Base-by-base conservation (phyloP, 2,329 filamentous ascomycete species). In the Colletotrichum simmondsii region DNA sequence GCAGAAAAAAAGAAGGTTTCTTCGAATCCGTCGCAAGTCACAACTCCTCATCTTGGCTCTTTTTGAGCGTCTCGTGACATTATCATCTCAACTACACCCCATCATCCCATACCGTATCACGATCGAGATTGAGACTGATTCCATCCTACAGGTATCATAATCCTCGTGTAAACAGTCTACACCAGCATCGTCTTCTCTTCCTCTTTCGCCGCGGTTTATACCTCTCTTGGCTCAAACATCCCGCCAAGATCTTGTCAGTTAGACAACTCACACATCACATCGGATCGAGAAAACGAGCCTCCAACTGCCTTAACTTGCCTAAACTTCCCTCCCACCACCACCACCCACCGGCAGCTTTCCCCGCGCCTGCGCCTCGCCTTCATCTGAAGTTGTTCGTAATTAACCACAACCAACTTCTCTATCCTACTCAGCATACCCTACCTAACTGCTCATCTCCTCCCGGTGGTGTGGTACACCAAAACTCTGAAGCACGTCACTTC, bases 11-110 rank as follows among this genome's bases (percentile, higher is more conserved):
- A 68, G 16, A 42, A 54, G 59, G 35, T 26, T 68, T 69, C 35
- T 37, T 58, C 37, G 24, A 42, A 35, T 30, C 16, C 22, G 66
- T 65, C 26, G 24, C 37, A 70, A 72, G 46, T 26, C 70, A 26
- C 60, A 42, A 42, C 58, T 68, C 59, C 58, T 72, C 58, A 22
- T 26, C 65, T 72, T 72, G 46, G 70, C 54, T 63, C 14, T 28
- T 28, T 42, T 19, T 19, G 32, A 30, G 11, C 30, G 42, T 8
- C 49, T 12, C 14, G 37, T 42, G 37, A 42, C 37, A 42, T 42
- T 42, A 1, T 42, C 37, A 42, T 42, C 37, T 42, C 37, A 42
- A 42, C 37, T 42, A 16, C 37, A 19, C 37, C 6, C n/a, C 19
- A n/a, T 35, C 58, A 66, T 46, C 32, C 26, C 14, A 37, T 52